Evolutionary conservation across 2,329 filamentous ascomycete species (phyloP), one percentile per base, ranked within the genome.

Genomic region (Fusarium guadeloupense): DNA sequence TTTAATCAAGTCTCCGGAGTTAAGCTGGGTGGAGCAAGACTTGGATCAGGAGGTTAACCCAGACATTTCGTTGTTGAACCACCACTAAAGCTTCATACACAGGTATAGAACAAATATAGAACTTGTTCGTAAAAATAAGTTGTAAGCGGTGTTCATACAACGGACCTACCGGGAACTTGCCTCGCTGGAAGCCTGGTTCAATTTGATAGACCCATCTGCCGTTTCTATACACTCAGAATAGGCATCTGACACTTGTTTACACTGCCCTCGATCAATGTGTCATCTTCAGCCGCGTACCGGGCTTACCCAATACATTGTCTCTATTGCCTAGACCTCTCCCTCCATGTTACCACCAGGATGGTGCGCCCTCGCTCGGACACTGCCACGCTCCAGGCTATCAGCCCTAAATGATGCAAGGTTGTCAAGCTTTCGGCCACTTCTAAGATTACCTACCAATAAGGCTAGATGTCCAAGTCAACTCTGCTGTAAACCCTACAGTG

Each of bases 381-480:
- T 65, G 56, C 61, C 61, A 49, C 61, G 26, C 35, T 31, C 28
- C 53, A 50, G 40, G 51, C 61, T 64, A 43, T 64, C 61, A 64
- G 61, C 61, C 61, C 61, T 64, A 64, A 64, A 64, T 64, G 51
- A 62, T 62, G 56, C 56, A 65, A 51, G 50, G 25, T 64, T 38
- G 40, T 55, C 43, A 63, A 59, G 54, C 47, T 55, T 55, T 59
- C 12, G 43, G 45, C 25, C 33, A 26, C 42, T 64, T 58, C 61
- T 54, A 65, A 62, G 57, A 64, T 58, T 65, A 65, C 51, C 56
- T 65, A 12, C 61, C 61, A 64, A 65, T 64, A 8, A 41, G 43
- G 42, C 21, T 19, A 20, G 28, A 26, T 43, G 25, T 41, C 20
- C 38, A 40, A 21, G 40, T 59, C 30, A 30, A 26, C 16, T 34